Base-by-base conservation (phyloP, 805 yeast genomes). In the Ogataea paradorogensis region DNA sequence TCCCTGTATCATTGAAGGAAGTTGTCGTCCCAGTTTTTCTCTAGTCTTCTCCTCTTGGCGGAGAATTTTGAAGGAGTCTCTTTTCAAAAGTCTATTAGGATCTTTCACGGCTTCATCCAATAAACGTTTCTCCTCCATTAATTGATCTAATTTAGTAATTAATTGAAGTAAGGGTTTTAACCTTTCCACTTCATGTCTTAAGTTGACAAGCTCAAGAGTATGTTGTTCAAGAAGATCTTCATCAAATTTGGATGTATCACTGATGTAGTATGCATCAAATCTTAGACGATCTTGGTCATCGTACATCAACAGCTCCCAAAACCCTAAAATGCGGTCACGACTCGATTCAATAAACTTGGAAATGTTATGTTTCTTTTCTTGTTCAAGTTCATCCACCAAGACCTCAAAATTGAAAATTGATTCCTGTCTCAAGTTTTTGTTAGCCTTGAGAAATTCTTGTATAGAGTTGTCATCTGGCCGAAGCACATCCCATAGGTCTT, bases 41-140 rank as follows among this genome's bases (percentile, higher is more conserved):
- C 97, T 67, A 27, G 80, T 67, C 53, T 73, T 82, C 56, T 89
- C 96, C 57, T 91, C 99, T 42, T 82, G 75, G 42, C 84, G 69
- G 43, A 91, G 65, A 16, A 90, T 82, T 45, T 80, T 82, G 47
- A 91, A 90, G 2, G 89, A 82, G 51, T 84, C 81, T 53, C 85
- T 77, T 46, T 83, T 77, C 32, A 84, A 61, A 30, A 90, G 69
- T 46, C 98, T 72, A 0, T 91, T 79, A 0, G 97, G 80, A 58
- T 91, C 93, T 52, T 78, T 82, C 2, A 84, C 74, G 4, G 93
- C 78, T 45, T 78, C 83, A 26, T 73, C 82, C 27, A 93, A 70
- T 33, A 74, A 74, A 1, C 58, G 48, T 45, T 83, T 84, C 48
- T 87, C 95, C 10, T 67, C 61, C 28, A 79, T 59, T 18, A 89